Evolutionary conservation across 441 rosid species (phyloP).

Genomic region (Arabidopsis hybrid): DNA sequence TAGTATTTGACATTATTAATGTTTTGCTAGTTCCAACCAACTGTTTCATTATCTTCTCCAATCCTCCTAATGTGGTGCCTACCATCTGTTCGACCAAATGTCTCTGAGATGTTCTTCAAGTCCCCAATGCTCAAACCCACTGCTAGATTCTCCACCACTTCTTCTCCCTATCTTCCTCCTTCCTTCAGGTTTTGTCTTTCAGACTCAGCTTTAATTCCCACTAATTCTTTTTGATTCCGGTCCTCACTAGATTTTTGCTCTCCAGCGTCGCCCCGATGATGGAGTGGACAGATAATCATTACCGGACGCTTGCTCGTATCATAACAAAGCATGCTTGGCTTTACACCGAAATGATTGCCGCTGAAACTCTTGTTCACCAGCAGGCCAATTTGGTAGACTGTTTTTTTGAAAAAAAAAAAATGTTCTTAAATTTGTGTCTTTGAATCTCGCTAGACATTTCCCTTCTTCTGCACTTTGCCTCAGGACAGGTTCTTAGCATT

Average conservation of each 20-base stretch:
- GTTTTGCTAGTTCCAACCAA: neutral
- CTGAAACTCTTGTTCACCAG: constrained; percentile 95
- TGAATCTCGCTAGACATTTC: constrained; percentile 28
- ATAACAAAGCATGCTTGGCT: constrained; percentile 94
- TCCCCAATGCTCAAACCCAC: constrained; percentile 52
- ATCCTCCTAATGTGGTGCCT: constrained; percentile 44
- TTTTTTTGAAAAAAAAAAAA: no score
- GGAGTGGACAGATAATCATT: constrained; percentile 97
- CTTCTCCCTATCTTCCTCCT: constrained; percentile 74
- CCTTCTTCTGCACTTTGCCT: constrained; percentile 46
- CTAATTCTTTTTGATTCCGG: no score
- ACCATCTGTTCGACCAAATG: constrained; percentile 55
- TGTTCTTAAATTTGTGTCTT: neutral
- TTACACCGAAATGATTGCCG: constrained; percentile 97
- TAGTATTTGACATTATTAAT: no score
- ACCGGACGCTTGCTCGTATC: constrained; percentile 86
- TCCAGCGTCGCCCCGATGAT: constrained; percentile 97
- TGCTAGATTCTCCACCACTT: constrained; percentile 61
- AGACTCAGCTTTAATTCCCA: neutral
- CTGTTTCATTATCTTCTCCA: neutral
- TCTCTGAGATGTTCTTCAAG: constrained; percentile 64
- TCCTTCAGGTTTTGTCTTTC: constrained; percentile 63
- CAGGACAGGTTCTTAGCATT: constrained; percentile 97
- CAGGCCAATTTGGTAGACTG: constrained; percentile 74
- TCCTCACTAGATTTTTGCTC: constrained; percentile 37